Evolutionary conservation across 768 basidiomycete species (phyloP).

Genomic region (Trametopsis cervina): DNA sequence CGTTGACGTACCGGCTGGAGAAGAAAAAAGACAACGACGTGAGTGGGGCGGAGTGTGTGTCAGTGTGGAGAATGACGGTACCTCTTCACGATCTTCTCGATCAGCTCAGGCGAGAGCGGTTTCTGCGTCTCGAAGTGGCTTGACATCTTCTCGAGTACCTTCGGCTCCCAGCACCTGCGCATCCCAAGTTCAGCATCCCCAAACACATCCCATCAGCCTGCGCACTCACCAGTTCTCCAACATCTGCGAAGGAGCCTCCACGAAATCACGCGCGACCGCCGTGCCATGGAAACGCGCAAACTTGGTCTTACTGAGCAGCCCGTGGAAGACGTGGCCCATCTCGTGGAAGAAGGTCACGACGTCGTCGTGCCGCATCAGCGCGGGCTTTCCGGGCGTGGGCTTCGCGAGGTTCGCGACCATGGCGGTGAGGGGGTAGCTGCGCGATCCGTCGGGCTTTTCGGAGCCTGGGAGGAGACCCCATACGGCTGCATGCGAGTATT

Average conservation of each 20-base stretch:
- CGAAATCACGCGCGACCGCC: conserved; percentile 72
- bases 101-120: conserved; percentile 63
- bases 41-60: too few relatives aligned
- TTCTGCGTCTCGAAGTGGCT: conserved; percentile 74
- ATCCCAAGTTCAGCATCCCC: background rate
- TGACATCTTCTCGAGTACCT: conserved; percentile 71
- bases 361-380: conserved; percentile 81
- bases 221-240: conserved; percentile 77
- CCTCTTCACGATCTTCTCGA: conserved; percentile 78
- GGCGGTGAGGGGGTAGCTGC: conserved; percentile 67
- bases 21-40: background rate
- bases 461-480: conserved; percentile 73
- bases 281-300: conserved; percentile 82
- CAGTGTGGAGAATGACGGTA: conserved; percentile 16
- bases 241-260: conserved; percentile 91
- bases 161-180: conserved; percentile 72
- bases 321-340: conserved; percentile 54
- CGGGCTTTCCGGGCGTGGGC: conserved; percentile 71
- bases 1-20: conserved; percentile 58
- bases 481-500: conserved; percentile 85
- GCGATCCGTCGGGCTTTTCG: conserved; percentile 43
- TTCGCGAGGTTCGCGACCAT: conserved; percentile 94
- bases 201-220: too few relatives aligned
- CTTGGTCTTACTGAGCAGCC: conserved; percentile 58
- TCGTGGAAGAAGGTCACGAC: conserved; percentile 92